Evolutionary conservation across 2,329 filamentous ascomycete genomes (phyloP).

Genomic region (Teratosphaeria viscida): DNA sequence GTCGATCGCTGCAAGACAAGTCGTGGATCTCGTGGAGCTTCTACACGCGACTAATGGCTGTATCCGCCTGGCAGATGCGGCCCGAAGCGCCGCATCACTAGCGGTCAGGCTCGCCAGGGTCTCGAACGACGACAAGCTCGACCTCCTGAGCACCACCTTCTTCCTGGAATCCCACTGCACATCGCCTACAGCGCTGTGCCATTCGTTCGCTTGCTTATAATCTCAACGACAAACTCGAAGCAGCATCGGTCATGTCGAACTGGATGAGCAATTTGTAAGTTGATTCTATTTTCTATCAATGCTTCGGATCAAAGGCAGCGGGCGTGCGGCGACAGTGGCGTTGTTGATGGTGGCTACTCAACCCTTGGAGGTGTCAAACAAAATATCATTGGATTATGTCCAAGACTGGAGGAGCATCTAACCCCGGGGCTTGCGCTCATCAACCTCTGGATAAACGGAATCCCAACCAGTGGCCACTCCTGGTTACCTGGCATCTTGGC

Average conservation of each 20-base stretch:
- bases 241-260: constrained; percentile 19
- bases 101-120: not conserved
- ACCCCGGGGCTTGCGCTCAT: not conserved
- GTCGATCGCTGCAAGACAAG: too few relatives aligned
- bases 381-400: not conserved
- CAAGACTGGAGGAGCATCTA: not conserved
- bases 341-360: not conserved
- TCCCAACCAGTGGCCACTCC: not conserved
- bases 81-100: not conserved
- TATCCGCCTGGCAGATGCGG: not conserved
- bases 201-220: not conserved
- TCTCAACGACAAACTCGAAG: not conserved
- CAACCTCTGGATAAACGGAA: not conserved
- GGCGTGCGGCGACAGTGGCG: not conserved
- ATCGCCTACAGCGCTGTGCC: not conserved
- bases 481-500: not conserved
- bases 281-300: not conserved
- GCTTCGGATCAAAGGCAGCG: not conserved
- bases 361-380: not conserved
- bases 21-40: too few relatives aligned
- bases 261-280: constrained; percentile 31
- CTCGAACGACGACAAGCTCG: not conserved
- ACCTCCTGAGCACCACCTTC: not conserved
- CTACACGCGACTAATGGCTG: too few relatives aligned
- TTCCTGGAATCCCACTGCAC: not conserved